Evolutionary conservation across 192 early-diverging fungal genomes (phyloP).

Genomic region (Backusella westeae): DNA sequence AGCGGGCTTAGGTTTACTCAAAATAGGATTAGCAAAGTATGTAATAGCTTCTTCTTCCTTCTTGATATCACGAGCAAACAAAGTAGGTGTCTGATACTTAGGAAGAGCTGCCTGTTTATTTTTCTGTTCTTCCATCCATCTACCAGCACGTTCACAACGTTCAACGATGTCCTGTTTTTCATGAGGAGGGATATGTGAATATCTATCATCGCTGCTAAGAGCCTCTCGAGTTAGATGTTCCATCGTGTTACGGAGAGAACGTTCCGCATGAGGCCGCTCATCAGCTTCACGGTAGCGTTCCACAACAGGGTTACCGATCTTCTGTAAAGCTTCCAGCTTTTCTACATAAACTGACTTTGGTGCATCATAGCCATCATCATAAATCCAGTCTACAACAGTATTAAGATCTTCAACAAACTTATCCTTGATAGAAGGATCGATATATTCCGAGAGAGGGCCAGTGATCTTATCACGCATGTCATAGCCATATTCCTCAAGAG

Average conservation of each 20-base stretch:
- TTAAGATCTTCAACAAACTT: slow-evolving; percentile 66
- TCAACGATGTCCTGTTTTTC: slow-evolving; percentile 82
- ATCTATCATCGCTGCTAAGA: slow-evolving; percentile 75
- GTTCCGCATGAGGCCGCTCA: slow-evolving; percentile 80
- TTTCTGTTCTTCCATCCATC: slow-evolving; percentile 83
- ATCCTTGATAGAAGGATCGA: slow-evolving; percentile 68
- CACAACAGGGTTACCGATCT: slow-evolving; percentile 75
- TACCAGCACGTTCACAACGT: slow-evolving; percentile 66
- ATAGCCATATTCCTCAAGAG: slow-evolving; percentile 98
- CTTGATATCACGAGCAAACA: slow-evolving; percentile 69
- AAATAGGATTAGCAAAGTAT: slow-evolving; percentile 72
- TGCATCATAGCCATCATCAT: slow-evolving; percentile 92
- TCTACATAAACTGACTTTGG: slow-evolving; percentile 84
- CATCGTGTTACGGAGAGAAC: slow-evolving; percentile 74
- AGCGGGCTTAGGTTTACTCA: slow-evolving; percentile 88
- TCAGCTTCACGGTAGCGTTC: slow-evolving; percentile 81
- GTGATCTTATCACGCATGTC: slow-evolving; percentile 86
- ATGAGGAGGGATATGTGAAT: slow-evolving; percentile 78
- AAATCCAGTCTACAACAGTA: slow-evolving; percentile 93
- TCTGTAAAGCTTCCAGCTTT: slow-evolving; percentile 78
- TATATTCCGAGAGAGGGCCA: slow-evolving; percentile 65
- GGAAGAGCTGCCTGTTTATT: slow-evolving; percentile 67
- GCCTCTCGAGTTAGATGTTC: slow-evolving; percentile 68
- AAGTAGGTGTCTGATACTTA: slow-evolving; percentile 70
- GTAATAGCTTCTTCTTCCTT: slow-evolving; percentile 70